phyloP scores from a whole-genome alignment of 1,139 yeast species.

The Petasospora fabianii region DNA sequence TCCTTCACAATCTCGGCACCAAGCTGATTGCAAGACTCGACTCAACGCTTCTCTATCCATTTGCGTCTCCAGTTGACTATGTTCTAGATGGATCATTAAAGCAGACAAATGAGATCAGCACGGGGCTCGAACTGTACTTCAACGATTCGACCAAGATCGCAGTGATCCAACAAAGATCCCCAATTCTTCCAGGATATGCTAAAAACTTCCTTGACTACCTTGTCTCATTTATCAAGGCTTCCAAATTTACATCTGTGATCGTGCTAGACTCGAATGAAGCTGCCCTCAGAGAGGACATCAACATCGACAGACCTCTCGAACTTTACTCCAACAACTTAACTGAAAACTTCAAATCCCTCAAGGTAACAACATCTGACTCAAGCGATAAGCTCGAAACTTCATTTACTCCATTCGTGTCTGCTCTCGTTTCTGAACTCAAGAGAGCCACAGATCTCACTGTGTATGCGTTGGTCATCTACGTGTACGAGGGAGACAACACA shows the following conservation, averaged over 20 bases:
- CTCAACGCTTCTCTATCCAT: slow-evolving; percentile 67
- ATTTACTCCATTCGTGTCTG: slow-evolving; percentile 13
- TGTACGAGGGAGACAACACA: slow-evolving; percentile 88
- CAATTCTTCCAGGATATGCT: slow-evolving; percentile 66
- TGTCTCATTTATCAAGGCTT: slow-evolving; percentile 48
- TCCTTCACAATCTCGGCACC: slow-evolving; percentile 60
- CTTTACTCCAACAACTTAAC: slow-evolving; percentile 24
- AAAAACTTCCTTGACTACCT: slow-evolving; percentile 41
- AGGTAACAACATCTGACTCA: slow-evolving; percentile 9
- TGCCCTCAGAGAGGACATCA: slow-evolving; percentile 37
- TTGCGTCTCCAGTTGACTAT: slow-evolving; percentile 73
- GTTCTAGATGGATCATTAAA: neutral
- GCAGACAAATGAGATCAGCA: slow-evolving; percentile 28
- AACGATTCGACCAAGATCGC: slow-evolving; percentile 41
- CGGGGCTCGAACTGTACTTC: slow-evolving; percentile 60
- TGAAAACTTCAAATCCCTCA: slow-evolving; percentile 17
- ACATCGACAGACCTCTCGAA: slow-evolving; percentile 27
- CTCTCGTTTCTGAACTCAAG: slow-evolving; percentile 6
- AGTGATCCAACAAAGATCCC: slow-evolving; percentile 78
- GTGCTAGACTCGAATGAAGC: slow-evolving; percentile 74
- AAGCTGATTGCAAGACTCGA: slow-evolving; percentile 52
- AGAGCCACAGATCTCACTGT: slow-evolving; percentile 1
- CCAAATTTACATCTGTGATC: slow-evolving; percentile 47
- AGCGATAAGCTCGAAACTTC: slow-evolving; percentile 1
- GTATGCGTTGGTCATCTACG: slow-evolving; percentile 39